phyloP scores from a whole-genome alignment of 768 basidiomycete genomes.

The Gymnopilus dilepis region DNA sequence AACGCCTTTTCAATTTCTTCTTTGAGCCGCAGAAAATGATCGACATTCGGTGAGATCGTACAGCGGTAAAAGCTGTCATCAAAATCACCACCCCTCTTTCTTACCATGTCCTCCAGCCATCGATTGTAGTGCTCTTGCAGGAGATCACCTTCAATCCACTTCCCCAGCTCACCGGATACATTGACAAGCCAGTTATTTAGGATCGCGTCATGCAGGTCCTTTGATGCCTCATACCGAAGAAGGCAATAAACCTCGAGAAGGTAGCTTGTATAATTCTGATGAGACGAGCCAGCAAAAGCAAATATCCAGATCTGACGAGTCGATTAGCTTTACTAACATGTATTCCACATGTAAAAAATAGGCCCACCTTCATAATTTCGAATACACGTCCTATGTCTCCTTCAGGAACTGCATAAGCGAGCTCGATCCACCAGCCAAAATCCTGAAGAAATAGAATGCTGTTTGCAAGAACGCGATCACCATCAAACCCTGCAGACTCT shows the following conservation, averaged over 20 bases:
- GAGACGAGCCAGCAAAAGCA: slow-evolving; percentile 28
- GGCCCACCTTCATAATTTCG: slow-evolving; percentile 33
- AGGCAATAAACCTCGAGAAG: slow-evolving; percentile 30
- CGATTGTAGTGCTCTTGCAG: slow-evolving; percentile 33
- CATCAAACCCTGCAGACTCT: slow-evolving; percentile 19
- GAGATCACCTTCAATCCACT: slow-evolving; percentile 24
- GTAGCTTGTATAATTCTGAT: slow-evolving; percentile 27
- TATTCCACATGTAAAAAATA: not conserved
- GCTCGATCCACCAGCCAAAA: slow-evolving; percentile 26
- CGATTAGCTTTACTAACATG: not conserved
- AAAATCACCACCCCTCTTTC: slow-evolving; percentile 25
- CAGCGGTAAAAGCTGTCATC: slow-evolving; percentile 26
- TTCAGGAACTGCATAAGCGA: slow-evolving; percentile 29
- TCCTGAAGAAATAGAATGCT: slow-evolving; percentile 26
- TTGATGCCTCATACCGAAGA: slow-evolving; percentile 28
- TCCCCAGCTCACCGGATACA: slow-evolving; percentile 22
- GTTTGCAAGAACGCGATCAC: slow-evolving; percentile 30
- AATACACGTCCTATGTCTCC: slow-evolving; percentile 35
- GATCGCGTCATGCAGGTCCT: slow-evolving; percentile 22
- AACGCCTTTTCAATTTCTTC: slow-evolving; percentile 26
- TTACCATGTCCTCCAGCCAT: slow-evolving; percentile 24
- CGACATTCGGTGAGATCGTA: slow-evolving; percentile 29
- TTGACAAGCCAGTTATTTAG: slow-evolving; percentile 32
- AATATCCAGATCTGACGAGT: slow-evolving; percentile 32
- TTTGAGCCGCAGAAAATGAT: slow-evolving; percentile 26